Evolutionary conservation across 2,329 filamentous ascomycete genomes (phyloP).

Genomic region (Chrysoporthe puriensis): DNA sequence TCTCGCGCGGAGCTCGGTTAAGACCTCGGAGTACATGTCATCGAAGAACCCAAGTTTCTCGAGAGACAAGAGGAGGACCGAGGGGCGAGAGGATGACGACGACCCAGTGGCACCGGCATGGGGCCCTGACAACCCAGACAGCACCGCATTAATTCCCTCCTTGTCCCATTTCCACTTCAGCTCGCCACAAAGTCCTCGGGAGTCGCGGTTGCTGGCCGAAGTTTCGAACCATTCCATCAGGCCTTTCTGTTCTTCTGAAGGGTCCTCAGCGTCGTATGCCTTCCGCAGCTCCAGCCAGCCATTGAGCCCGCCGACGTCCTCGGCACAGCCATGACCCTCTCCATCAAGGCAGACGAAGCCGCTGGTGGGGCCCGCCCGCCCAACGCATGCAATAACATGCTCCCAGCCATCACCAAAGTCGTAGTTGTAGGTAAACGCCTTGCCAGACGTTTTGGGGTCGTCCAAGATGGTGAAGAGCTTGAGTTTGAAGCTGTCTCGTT

Average conservation of each 20-base stretch:
- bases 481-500: slow-evolving; percentile 8
- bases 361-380: slow-evolving; percentile 17
- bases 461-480: slow-evolving; percentile 31
- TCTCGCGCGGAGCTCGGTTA: too few relatives aligned
- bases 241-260: slow-evolving; percentile 34
- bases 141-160: neutral
- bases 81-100: too few relatives aligned
- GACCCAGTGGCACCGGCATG: neutral
- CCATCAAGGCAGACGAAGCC: slow-evolving; percentile 1
- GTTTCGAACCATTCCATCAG: slow-evolving; percentile 37
- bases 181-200: slow-evolving; percentile 32
- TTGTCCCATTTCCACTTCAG: neutral
- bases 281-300: slow-evolving; percentile 39
- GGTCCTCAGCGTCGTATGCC: slow-evolving; percentile 35
- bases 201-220: slow-evolving; percentile 32
- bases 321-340: slow-evolving; percentile 34
- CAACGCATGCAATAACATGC: slow-evolving; percentile 29
- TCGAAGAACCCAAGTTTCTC: too few relatives aligned
- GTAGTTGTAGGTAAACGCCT: slow-evolving; percentile 32
- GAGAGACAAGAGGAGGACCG: too few relatives aligned
- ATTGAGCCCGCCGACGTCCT: slow-evolving; percentile 35
- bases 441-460: slow-evolving; percentile 27
- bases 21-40: too few relatives aligned
- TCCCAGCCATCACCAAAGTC: slow-evolving; percentile 34
- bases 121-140: neutral